Evolutionary conservation across 1,139 yeast genomes (phyloP).

Genomic region (Saccharomycopsis phalli): DNA sequence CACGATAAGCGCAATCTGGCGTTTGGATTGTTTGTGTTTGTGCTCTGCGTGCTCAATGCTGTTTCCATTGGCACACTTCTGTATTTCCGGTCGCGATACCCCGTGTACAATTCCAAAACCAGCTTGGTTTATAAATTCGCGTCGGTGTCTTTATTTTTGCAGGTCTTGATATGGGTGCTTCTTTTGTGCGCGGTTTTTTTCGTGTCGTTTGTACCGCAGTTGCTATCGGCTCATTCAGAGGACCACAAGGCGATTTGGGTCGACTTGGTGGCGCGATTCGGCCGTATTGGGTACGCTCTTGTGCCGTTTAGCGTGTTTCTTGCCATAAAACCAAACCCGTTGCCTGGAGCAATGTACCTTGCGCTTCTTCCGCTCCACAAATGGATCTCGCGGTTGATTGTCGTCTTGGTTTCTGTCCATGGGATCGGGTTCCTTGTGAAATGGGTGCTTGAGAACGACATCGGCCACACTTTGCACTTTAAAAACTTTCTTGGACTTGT

Average conservation of each 20-base stretch:
- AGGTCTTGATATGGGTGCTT: slow-evolving; percentile 30
- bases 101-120: slow-evolving; percentile 25
- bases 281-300: slow-evolving; percentile 54
- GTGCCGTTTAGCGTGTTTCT: slow-evolving; percentile 58
- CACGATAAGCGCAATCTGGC: slow-evolving; percentile 36
- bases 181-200: slow-evolving; percentile 24
- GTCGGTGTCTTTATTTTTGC: slow-evolving; percentile 28
- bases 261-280: slow-evolving; percentile 27
- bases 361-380: slow-evolving; percentile 57
- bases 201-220: slow-evolving; percentile 24
- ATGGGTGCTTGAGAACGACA: slow-evolving; percentile 34
- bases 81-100: slow-evolving; percentile 21
- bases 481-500: slow-evolving; percentile 58
- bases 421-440: slow-evolving; percentile 43
- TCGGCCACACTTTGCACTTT: slow-evolving; percentile 29
- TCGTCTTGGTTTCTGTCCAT: slow-evolving; percentile 46
- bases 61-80: slow-evolving; percentile 22
- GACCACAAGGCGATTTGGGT: slow-evolving; percentile 4
- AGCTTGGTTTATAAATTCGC: slow-evolving; percentile 18
- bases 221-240: background rate
- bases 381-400: slow-evolving; percentile 67
- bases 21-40: slow-evolving; percentile 40
- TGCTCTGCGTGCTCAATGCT: slow-evolving; percentile 30
- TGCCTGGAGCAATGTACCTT: slow-evolving; percentile 48
- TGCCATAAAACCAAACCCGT: slow-evolving; percentile 52